phyloP scores from a whole-genome alignment of 2,329 filamentous ascomycete species.

The Mariannaea elegans region DNA sequence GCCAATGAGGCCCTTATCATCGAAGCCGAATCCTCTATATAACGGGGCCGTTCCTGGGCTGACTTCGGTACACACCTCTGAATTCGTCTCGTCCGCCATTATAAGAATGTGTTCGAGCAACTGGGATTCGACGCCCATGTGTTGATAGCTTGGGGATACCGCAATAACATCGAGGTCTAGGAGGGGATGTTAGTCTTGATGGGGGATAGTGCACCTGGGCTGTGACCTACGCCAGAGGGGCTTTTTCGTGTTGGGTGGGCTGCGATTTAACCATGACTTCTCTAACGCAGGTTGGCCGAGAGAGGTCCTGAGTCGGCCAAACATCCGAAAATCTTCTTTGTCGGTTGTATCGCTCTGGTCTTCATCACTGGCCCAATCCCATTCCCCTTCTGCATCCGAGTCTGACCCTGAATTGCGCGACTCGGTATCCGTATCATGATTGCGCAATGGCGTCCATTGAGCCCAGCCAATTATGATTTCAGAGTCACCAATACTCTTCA shows the following conservation, averaged over 20 bases:
- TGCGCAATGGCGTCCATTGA: not conserved
- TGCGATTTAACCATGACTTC: not conserved
- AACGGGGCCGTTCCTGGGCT: not conserved
- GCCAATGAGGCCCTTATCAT: not conserved
- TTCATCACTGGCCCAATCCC: not conserved
- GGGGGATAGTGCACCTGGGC: not conserved
- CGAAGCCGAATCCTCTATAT: slow-evolving; percentile 5
- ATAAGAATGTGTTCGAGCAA: slow-evolving; percentile 7
- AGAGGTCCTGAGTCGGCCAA: not conserved
- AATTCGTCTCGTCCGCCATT: not conserved
- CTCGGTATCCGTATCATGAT: not conserved
- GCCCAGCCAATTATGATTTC: slow-evolving; percentile 1
- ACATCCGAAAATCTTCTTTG: not conserved
- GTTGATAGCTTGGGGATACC: not conserved
- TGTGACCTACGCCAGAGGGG: not conserved
- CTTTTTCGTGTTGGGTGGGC: not conserved
- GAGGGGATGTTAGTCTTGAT: not conserved
- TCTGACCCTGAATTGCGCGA: not conserved
- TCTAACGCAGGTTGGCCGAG: not conserved
- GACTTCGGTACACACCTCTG: not conserved
- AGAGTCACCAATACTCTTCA: not conserved
- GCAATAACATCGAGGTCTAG: slow-evolving; percentile 12
- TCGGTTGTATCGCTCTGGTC: not conserved
- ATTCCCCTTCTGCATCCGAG: not conserved
- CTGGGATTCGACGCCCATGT: not conserved